phyloP scores from a whole-genome alignment of 352 stramenopile genomes.

The Phytophthora kernoviae region DNA sequence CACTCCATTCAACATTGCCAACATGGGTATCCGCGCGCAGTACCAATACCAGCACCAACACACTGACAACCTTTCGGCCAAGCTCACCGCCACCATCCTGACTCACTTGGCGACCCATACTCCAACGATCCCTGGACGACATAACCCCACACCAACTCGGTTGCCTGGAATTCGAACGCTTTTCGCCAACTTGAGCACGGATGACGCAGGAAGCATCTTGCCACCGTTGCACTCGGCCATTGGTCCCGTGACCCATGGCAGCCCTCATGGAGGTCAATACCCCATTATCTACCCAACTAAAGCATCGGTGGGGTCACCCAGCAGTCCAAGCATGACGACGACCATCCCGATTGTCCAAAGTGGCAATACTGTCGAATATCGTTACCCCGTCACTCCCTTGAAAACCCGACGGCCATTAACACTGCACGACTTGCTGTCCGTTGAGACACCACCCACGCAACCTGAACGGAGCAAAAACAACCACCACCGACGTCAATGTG shows the following conservation, averaged over 20 bases:
- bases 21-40: constrained; percentile 27
- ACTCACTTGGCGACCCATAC: constrained; percentile 27
- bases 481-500: constrained; percentile 65
- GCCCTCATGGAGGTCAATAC: constrained; percentile 7
- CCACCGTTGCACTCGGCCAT: constrained; percentile 31
- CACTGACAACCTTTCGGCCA: constrained; percentile 21
- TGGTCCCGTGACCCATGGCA: constrained; percentile 17
- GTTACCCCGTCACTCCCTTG: constrained; percentile 7
- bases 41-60: constrained; percentile 21
- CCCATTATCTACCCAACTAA: constrained; percentile 25
- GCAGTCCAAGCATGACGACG: constrained; percentile 34
- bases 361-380: not conserved
- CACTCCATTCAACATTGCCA: not conserved
- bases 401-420: constrained; percentile 53
- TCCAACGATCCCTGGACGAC: constrained; percentile 25
- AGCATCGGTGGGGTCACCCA: constrained; percentile 32
- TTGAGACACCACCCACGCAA: constrained; percentile 20
- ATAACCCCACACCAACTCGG: constrained; percentile 5
- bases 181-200: constrained; percentile 10
- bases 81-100: constrained; percentile 34
- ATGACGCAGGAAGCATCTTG: constrained; percentile 6
- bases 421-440: constrained; percentile 57
- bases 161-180: constrained; percentile 31
- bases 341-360: constrained; percentile 10
- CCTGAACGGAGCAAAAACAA: constrained; percentile 24